Evolutionary conservation across 2,329 filamentous ascomycete species (phyloP).

Genomic region (Diplocarpon mali): DNA sequence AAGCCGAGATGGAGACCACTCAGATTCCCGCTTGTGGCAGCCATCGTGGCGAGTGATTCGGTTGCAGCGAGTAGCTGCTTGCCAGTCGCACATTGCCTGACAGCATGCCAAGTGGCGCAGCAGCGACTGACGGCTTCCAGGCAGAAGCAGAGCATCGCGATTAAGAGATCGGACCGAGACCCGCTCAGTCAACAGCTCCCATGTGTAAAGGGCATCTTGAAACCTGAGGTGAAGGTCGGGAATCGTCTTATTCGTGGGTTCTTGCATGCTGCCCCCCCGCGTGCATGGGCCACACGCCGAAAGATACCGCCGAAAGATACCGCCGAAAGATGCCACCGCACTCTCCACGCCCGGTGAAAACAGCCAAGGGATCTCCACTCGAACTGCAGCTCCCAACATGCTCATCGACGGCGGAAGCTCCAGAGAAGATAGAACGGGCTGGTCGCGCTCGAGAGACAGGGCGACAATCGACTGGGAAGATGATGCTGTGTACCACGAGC

Average conservation of each 20-base stretch:
- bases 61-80: conserved; percentile 1
- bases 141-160: conserved; percentile 6
- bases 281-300: too few relatives aligned
- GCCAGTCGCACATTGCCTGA: conserved; percentile 16
- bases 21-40: conserved; percentile 1
- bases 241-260: neutral
- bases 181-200: neutral
- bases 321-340: neutral
- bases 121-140: neutral
- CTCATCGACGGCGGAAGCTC: too few relatives aligned
- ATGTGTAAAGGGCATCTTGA: neutral
- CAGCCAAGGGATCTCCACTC: neutral
- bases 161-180: conserved; percentile 4
- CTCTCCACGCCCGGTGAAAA: neutral
- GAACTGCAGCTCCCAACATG: neutral
- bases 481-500: too few relatives aligned
- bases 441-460: too few relatives aligned
- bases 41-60: conserved; percentile 12
- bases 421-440: too few relatives aligned
- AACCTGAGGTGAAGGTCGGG: neutral
- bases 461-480: too few relatives aligned
- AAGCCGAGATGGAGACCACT: too few relatives aligned
- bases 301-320: too few relatives aligned
- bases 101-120: neutral
- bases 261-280: neutral